phyloP scores from a whole-genome alignment of 306 rosid species.

The Benincasa hispida region DNA sequence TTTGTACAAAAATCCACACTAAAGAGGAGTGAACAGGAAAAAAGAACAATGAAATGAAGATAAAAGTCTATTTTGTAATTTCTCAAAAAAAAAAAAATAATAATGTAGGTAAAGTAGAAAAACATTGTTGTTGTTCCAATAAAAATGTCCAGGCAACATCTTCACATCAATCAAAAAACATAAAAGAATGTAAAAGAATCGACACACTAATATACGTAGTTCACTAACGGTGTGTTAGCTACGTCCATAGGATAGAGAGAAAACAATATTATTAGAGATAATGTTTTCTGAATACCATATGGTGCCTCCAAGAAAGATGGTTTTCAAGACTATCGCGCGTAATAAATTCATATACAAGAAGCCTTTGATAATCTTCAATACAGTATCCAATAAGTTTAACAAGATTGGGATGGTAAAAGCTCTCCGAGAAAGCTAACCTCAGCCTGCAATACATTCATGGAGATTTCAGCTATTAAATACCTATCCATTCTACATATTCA shows the following conservation, averaged over 20 bases:
- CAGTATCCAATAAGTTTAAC: slow-evolving; percentile 92
- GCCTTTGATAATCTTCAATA: slow-evolving; percentile 88
- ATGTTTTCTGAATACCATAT: no score
- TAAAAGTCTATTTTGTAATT: background rate
- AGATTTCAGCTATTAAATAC: background rate
- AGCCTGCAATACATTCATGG: slow-evolving; percentile 46
- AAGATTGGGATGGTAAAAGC: slow-evolving; percentile 92
- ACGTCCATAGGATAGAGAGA: no score
- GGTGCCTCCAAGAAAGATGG: no score
- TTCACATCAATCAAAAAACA: no score
- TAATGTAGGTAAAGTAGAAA: background rate
- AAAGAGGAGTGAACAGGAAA: background rate
- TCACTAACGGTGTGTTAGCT: no score
- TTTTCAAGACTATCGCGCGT: slow-evolving; percentile 93
- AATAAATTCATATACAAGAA: slow-evolving; percentile 94
- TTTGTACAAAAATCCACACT: background rate
- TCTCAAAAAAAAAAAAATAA: no score
- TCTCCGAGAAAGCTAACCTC: slow-evolving; percentile 95
- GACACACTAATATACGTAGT: no score
- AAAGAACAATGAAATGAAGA: background rate
- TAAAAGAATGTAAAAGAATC: no score
- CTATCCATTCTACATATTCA: background rate
- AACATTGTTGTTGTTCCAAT: background rate
- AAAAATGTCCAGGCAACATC: background rate
- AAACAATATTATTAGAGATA: no score